Evolutionary conservation across 2,329 filamentous ascomycete species (phyloP), one percentile per base, ranked within the genome.

Genomic region (Neoarthrinium moseri): DNA sequence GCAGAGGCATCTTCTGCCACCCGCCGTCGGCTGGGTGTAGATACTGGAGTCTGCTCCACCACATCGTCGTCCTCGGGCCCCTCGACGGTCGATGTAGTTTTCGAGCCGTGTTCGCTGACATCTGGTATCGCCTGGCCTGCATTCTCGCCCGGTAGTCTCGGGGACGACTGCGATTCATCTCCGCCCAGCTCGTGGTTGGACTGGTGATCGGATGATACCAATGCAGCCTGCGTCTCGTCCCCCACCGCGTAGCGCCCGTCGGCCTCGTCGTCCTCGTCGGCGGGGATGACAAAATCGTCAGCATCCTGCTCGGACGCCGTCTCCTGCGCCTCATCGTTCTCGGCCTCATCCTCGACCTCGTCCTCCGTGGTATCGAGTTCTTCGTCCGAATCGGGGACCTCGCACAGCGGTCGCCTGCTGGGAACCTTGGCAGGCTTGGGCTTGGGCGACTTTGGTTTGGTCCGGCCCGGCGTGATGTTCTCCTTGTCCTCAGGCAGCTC

Each of bases 391-490:
- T 46, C 44, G 18, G 62, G 60, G 10, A 65, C 53, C 33, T 62
- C 60, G 13, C 49, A 51, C 20, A 64, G 45, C 15, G 60, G 55
- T 20, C 43, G 43, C 17, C 62, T 54, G 11, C 48, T 47, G 6
- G 57, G 43, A 17, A 46, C 43, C 41, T 53, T 53, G 13, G 41
- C 50, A 11, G 38, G 30, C 3, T 50, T 45, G 8, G 50, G 49
- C 38, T 61, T 65, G n/a, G 60, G 59, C 5, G 53, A 48, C 33
- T 64, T 63, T 5, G 61, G 62, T 32, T 59, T 57, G 18, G 53
- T 61, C 30, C 60, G 57, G 24, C 58, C 60, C 11, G 62, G 62
- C 1, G 62, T 65, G 34, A 63, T 56, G 36, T 65, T 65, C 46
- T 65, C 62, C 42, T 65, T 65, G 26, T 65, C 51, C 5, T 62